Evolutionary conservation across 768 basidiomycete species (phyloP), one percentile per base, ranked within the genome.

Genomic region (Tremella fuciformis): DNA sequence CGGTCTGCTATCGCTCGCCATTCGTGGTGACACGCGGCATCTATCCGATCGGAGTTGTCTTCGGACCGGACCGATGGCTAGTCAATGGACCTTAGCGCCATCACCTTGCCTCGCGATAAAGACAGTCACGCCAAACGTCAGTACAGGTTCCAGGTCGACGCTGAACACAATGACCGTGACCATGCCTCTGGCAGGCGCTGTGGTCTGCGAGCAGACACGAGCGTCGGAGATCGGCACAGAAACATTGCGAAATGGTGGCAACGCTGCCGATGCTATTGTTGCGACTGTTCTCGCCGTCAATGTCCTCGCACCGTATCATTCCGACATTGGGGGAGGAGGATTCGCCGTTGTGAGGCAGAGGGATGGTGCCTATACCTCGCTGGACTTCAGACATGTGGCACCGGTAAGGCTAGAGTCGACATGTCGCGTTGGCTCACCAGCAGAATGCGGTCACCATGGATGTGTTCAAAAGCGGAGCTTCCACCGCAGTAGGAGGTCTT

Each of bases 401-500:
- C 70, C 70, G 11, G 72, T 74, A 41, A 59, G 71, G 65, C 19
- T 19, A 8, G 34, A 34, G 25, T 2, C 13, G 22, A 24, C 29
- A 48, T 11, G 51, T 7, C 8, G n/a, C 48, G 1, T 18, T 13
- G 19, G 18, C 39, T 46, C 38, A 21, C 15, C 13, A 24, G 11
- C 51, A 73, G 71, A 56, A 41, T 44, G 59, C 34, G 3, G 71
- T 59, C 1, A 65, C 50, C 2, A 66, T 59, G 44, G 58, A 67
- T 19, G 63, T 68, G 37, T 70, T 70, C 51, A 53, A 57, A 24
- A 42, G 65, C 18, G 42, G 42, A 1, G 61, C 66, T 8, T 67
- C 68, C 13, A 66, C 66, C 8, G 50, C 61, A 1, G 83, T 80
- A 59, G 92, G 94, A 4, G 92, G 94, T 2, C 78, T 93, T 46